Evolutionary conservation across 1,139 yeast species (phyloP).

Genomic region (Ogataea hybrid): DNA sequence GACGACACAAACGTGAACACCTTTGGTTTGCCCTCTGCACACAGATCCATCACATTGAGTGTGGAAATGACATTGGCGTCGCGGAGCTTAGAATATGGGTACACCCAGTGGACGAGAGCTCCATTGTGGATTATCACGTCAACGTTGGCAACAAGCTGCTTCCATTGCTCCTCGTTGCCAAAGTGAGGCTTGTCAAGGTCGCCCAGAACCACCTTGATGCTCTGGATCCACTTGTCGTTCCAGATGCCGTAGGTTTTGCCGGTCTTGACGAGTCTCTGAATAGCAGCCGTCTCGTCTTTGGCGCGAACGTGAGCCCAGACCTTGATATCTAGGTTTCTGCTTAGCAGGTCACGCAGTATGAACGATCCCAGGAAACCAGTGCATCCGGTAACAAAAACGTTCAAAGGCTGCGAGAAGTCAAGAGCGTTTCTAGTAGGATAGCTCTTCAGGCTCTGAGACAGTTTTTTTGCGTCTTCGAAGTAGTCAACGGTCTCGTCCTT

Average conservation of each 20-base stretch:
- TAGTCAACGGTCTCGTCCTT: conserved; percentile 48
- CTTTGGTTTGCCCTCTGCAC: conserved; percentile 78
- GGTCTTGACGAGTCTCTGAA: conserved; percentile 73
- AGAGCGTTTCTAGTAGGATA: conserved; percentile 39
- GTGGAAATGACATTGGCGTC: conserved; percentile 94
- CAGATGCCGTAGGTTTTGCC: conserved; percentile 85
- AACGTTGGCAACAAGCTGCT: conserved; percentile 49
- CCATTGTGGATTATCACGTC: conserved; percentile 95
- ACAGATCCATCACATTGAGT: conserved; percentile 76
- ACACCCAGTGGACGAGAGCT: conserved; percentile 98
- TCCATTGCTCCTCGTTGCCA: conserved; percentile 66
- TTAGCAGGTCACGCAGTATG: conserved; percentile 71
- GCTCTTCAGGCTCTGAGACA: conserved; percentile 47
- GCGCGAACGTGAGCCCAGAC: conserved; percentile 94
- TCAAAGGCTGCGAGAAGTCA: conserved; percentile 41
- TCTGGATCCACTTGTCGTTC: conserved; percentile 58
- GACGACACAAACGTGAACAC: conserved; percentile 90
- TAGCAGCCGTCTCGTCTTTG: conserved; percentile 58
- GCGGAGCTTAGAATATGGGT: conserved; percentile 85
- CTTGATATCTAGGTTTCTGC: conserved; percentile 49
- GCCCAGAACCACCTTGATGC: conserved; percentile 76
- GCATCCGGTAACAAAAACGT: conserved; percentile 88
- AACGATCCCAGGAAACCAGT: conserved; percentile 97
- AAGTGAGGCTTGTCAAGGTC: conserved; percentile 71
- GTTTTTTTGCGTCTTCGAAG: conserved; percentile 68